These are phyloP conservation scores for Pseudozyma tsukubaensis DNA, from an alignment of 1,284 basidiomycete genomes.

Conservation along the genomic window DNA sequence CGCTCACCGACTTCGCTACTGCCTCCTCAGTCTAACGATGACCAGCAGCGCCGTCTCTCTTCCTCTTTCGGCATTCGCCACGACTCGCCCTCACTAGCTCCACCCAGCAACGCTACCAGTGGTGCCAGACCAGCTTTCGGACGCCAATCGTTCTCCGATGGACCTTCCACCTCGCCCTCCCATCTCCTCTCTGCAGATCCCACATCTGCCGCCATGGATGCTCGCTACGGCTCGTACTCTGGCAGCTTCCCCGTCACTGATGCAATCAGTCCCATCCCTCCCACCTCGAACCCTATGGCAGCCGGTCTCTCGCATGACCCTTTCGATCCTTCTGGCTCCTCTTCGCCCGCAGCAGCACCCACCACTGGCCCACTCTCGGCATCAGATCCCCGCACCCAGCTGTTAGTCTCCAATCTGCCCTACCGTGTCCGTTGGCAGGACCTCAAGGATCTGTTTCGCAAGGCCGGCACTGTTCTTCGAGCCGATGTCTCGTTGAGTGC, in stretches of 20 bases:
- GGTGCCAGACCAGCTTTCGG: conserved; percentile 36
- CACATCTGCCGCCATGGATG: conserved; percentile 13
- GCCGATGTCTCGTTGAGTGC: conserved; percentile 69
- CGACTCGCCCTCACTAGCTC: conserved; percentile 6
- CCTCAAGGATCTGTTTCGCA: conserved; percentile 69
- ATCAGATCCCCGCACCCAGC: conserved; percentile 83
- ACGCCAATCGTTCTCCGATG: conserved; percentile 54
- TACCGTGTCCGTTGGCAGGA: conserved; percentile 70
- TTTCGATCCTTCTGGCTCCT: neutral
- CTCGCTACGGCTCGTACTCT: conserved; percentile 31
- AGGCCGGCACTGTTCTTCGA: conserved; percentile 69
- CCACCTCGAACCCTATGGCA: neutral
- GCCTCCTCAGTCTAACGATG: conserved; percentile 5
- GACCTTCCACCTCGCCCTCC: conserved; percentile 18
- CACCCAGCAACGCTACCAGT: conserved; percentile 6
- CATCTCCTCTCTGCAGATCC: conserved; percentile 17
- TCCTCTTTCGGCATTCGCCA: conserved; percentile 11
- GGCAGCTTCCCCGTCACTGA: conserved; percentile 12
- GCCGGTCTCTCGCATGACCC: conserved; percentile 4
- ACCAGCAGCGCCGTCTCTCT: conserved; percentile 31
- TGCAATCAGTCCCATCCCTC: conserved; percentile 6
- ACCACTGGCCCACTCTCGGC: conserved; percentile 56
- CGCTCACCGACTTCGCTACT: conserved; percentile 16
- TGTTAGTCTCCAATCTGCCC: conserved; percentile 67
- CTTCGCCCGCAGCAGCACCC: conserved; percentile 16